These are phyloP conservation scores for Andrographis paniculata DNA, from an alignment of 305 asterid genomes.

Conservation along the genomic window DNA sequence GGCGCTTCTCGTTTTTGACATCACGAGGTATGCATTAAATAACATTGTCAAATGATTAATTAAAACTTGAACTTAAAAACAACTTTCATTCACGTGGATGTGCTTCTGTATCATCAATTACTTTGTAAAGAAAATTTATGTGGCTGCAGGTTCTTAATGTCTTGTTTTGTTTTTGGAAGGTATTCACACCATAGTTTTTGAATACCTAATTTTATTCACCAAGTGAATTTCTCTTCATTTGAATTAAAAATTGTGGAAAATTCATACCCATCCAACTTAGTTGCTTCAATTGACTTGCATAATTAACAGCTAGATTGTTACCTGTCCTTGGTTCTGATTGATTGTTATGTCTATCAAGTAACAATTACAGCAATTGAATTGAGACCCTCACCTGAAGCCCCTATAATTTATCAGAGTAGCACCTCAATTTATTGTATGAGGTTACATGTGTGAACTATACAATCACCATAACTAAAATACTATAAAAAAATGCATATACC, in stretches of 20 bases:
- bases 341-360: too few species aligned
- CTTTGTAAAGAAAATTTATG: neutral
- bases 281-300: neutral
- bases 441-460: too few species aligned
- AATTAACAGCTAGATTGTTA: neutral
- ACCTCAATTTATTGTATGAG: too few species aligned
- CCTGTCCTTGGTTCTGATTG: too few species aligned
- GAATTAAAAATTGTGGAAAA: neutral
- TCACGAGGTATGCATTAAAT: conserved; percentile 47
- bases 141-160: neutral
- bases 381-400: too few species aligned
- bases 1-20: conserved; percentile 80
- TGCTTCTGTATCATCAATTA: neutral
- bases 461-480: too few species aligned
- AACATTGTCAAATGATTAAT: neutral
- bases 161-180: neutral
- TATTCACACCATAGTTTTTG: neutral
- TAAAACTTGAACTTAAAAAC: neutral
- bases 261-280: neutral
- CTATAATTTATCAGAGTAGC: too few species aligned
- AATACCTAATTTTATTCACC: neutral
- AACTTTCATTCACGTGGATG: conserved; percentile 1
- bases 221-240: neutral
- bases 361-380: too few species aligned
- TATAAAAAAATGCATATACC: too few species aligned